Percentiles rank a stretch among this genome's conserved stretches.
Evolutionary conservation across 2,329 filamentous ascomycete species (phyloP).

Genomic region (Epichloe brachyelytri): DNA sequence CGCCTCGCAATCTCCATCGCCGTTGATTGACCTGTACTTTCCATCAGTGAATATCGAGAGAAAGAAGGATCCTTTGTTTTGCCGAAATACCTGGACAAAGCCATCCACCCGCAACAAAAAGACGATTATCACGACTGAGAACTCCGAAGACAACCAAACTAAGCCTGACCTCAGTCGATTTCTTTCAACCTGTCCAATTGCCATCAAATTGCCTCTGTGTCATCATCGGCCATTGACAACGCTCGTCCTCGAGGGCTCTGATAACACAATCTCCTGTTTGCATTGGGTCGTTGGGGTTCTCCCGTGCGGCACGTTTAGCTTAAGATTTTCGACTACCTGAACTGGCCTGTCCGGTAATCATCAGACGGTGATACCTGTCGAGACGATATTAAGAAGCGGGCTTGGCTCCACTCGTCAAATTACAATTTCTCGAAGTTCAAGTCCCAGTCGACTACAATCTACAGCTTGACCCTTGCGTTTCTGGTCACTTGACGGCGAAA

Average conservation of each 20-base stretch:
- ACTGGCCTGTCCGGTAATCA: neutral
- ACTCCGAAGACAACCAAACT: neutral
- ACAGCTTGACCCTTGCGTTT: neutral
- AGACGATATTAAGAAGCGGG: neutral
- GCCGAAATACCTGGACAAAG: neutral
- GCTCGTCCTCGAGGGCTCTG: slow-evolving; percentile 1
- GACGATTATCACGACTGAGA: neutral
- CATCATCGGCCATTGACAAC: neutral
- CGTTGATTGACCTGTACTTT: slow-evolving; percentile 7
- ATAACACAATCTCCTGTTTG: slow-evolving; percentile 1
- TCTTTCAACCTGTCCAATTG: neutral
- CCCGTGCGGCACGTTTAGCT: slow-evolving; percentile 8
- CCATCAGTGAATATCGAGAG: slow-evolving; percentile 15
- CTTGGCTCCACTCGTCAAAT: neutral
- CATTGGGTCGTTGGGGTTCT: slow-evolving; percentile 15
- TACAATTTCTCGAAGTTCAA: neutral
- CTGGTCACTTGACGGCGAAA: neutral
- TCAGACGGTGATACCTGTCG: neutral
- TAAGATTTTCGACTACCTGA: slow-evolving; percentile 1
- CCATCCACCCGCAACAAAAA: neutral
- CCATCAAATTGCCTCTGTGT: neutral
- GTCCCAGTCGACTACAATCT: neutral
- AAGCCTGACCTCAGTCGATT: neutral
- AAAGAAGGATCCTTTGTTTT: slow-evolving; percentile 16
- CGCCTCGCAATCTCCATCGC: slow-evolving; percentile 10